These are phyloP conservation scores for Xylaria venustula DNA, from an alignment of 495 filamentous ascomycete genomes.

Conservation along the genomic window DNA sequence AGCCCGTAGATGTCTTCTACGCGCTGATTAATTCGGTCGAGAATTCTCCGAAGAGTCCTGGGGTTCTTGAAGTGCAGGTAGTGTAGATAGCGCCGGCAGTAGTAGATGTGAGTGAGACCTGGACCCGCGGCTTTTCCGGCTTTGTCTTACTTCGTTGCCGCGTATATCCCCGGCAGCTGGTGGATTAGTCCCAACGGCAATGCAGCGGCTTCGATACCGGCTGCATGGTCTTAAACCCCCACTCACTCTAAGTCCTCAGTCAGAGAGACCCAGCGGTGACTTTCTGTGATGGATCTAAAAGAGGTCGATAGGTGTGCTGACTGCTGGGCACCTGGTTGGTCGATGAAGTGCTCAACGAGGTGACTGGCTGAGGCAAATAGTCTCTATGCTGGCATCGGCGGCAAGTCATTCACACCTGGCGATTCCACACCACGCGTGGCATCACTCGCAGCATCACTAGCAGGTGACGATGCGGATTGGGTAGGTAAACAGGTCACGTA, in stretches of 20 bases:
- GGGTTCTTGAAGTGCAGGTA: background rate
- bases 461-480: background rate
- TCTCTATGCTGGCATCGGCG: background rate
- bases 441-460: constrained; percentile 9
- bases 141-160: background rate
- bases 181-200: background rate
- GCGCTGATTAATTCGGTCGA: too few relatives aligned
- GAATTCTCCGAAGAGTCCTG: background rate
- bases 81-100: background rate
- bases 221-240: background rate
- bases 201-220: background rate
- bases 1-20: too few relatives aligned
- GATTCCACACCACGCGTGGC: constrained; percentile 3
- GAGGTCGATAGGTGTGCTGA: too few relatives aligned
- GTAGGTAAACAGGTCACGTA: background rate
- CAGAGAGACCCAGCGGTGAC: background rate
- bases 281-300: too few relatives aligned
- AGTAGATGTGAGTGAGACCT: too few relatives aligned
- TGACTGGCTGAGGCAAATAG: background rate
- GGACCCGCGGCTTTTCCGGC: too few relatives aligned
- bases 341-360: background rate
- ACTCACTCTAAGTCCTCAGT: background rate
- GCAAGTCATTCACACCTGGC: background rate
- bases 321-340: background rate
- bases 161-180: background rate